These are phyloP conservation scores for Pleurotus platypus DNA, from an alignment of 768 basidiomycete species.

Conservation along the genomic window DNA sequence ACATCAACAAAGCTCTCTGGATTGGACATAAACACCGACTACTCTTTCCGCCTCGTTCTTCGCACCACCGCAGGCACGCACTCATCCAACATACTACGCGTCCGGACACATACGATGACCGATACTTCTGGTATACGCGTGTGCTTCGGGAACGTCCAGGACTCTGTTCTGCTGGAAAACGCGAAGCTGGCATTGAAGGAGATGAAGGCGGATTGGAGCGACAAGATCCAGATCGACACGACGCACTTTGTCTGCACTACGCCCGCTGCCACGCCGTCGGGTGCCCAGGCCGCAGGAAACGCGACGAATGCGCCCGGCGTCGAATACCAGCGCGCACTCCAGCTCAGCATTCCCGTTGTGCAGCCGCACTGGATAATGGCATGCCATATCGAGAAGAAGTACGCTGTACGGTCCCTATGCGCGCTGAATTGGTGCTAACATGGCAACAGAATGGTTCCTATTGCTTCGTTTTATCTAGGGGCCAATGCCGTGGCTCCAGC, in stretches of 20 bases:
- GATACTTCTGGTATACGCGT: conserved; percentile 95
- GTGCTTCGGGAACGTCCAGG: conserved; percentile 90
- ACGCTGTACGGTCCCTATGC: conserved; percentile 17
- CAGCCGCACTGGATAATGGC: conserved; percentile 94
- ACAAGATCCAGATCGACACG: conserved; percentile 95
- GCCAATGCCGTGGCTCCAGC: conserved; percentile 47
- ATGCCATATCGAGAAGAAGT: conserved; percentile 84
- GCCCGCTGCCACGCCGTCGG: conserved; percentile 64
- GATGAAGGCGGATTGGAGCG: conserved; percentile 89
- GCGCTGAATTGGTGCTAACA: not conserved
- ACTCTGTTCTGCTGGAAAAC: conserved; percentile 70
- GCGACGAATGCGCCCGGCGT: conserved; percentile 63
- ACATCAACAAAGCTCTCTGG: conserved; percentile 87
- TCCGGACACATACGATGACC: conserved; percentile 90
- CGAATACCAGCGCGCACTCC: conserved; percentile 93
- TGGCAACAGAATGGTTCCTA: conserved; percentile 76
- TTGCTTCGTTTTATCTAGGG: conserved; percentile 79
- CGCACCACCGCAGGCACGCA: conserved; percentile 91
- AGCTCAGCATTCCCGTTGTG: conserved; percentile 91
- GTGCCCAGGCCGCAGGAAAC: conserved; percentile 52
- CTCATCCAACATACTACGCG: conserved; percentile 78
- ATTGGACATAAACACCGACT: conserved; percentile 78
- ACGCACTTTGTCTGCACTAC: conserved; percentile 98
- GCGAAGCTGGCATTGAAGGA: conserved; percentile 76
- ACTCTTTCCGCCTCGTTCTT: conserved; percentile 91